Evolutionary conservation across 2,329 filamentous ascomycete species (phyloP).

Genomic region (Venturia oleaginea): DNA sequence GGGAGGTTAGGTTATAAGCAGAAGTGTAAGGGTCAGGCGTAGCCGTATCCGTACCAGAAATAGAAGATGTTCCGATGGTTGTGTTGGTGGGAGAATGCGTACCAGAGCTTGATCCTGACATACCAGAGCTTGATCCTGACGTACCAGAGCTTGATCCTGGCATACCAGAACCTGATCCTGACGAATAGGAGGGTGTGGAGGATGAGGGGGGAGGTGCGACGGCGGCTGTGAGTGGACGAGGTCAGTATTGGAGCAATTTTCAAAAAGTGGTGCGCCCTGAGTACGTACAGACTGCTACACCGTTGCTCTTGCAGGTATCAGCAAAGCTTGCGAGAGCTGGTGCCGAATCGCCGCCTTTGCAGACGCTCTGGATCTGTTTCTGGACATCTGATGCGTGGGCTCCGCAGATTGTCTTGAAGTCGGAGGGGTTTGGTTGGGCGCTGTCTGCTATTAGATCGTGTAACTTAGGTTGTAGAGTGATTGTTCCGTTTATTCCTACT

Average conservation of each 20-base stretch:
- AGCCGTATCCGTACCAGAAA: neutral
- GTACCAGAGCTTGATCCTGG: too few species aligned
- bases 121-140: too few species aligned
- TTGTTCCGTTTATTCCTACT: neutral
- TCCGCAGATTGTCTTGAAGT: constrained; percentile 6
- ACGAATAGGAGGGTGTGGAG: neutral
- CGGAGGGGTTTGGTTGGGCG: neutral
- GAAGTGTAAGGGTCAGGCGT: neutral
- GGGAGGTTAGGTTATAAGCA: neutral
- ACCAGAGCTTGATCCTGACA: neutral
- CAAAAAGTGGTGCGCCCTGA: neutral
- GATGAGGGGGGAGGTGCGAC: neutral
- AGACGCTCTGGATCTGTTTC: neutral
- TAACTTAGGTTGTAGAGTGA: too few species aligned
- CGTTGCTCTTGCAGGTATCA: constrained; percentile 8
- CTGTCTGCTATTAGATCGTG: neutral
- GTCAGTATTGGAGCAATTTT: neutral
- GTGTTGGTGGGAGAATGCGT: neutral
- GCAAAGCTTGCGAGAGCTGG: neutral
- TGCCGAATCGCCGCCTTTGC: neutral
- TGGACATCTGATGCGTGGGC: neutral
- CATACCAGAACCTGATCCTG: neutral
- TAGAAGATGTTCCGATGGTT: neutral
- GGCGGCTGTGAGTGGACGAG: neutral
- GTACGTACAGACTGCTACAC: constrained; percentile 7